A percentile compares a stretch with the other conserved stretches of the same genome.
These are phyloP conservation scores for Neofusicoccum kwambonambiense DNA, from an alignment of 2,329 filamentous ascomycete species.

Conservation along the genomic window DNA sequence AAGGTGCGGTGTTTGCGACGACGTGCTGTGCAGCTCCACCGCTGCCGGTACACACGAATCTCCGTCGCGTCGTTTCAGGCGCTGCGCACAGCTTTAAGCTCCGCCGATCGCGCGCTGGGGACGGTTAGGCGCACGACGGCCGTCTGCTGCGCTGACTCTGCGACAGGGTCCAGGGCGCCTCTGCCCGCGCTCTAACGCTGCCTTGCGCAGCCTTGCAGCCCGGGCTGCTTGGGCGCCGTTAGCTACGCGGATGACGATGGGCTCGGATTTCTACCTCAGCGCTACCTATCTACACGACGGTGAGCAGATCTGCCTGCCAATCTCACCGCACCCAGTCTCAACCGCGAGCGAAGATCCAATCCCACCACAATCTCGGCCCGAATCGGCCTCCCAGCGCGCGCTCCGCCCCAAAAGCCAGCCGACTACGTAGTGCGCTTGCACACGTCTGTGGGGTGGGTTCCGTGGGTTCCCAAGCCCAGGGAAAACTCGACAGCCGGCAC, in stretches of 20 bases:
- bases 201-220: constrained; percentile 5
- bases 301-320: constrained; percentile 14
- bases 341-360: constrained; percentile 18
- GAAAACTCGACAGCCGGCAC: constrained; percentile 13
- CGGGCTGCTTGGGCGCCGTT: background rate
- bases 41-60: background rate
- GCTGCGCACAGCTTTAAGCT: constrained; percentile 1
- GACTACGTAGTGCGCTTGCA: background rate
- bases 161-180: background rate
- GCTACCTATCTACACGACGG: background rate
- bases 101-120: constrained; percentile 5
- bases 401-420: constrained; percentile 2
- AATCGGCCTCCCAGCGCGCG: constrained; percentile 7
- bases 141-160: background rate
- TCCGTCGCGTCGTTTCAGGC: constrained; percentile 4
- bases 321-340: constrained; percentile 15
- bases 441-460: background rate
- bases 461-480: constrained; percentile 1
- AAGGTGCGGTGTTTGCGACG: constrained; percentile 12
- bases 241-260: background rate
- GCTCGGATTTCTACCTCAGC: constrained; percentile 13
- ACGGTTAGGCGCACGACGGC: background rate
- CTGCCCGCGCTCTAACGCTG: constrained; percentile 3
- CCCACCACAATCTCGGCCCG: constrained; percentile 18
- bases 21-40: constrained; percentile 10